Conservation (phyloP, 208 protist species). For the Novymonas esmeraldas region DNA sequence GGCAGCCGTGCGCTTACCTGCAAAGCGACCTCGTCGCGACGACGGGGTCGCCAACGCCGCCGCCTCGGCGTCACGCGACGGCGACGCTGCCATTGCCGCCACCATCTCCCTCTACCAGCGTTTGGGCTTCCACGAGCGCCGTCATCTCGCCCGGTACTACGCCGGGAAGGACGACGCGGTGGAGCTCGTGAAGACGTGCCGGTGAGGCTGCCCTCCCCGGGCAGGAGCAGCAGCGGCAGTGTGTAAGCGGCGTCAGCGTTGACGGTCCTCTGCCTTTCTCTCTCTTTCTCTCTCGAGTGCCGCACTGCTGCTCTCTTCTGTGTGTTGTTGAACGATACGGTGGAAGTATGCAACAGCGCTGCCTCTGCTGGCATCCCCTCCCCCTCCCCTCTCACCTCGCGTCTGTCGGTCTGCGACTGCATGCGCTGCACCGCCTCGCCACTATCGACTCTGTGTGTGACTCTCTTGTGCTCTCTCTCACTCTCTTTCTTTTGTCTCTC, state of each 20-base stretch:
- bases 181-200: constrained; percentile 57
- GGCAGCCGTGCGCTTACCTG: constrained; percentile 1
- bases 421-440: too few species aligned
- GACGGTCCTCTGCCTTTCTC: neutral
- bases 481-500: too few species aligned
- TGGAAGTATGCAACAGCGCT: too few species aligned
- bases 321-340: too few species aligned
- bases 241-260: too few species aligned
- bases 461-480: too few species aligned
- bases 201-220: neutral
- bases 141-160: constrained; percentile 65
- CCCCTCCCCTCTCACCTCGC: too few species aligned
- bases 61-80: neutral
- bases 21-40: neutral
- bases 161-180: constrained; percentile 50
- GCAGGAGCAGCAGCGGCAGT: too few species aligned
- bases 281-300: neutral
- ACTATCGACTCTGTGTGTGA: too few species aligned
- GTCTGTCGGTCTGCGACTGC: too few species aligned
- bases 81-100: neutral
- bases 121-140: constrained; percentile 52
- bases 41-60: neutral
- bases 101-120: constrained; percentile 50
- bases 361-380: too few species aligned
- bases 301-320: neutral